phyloP scores from a whole-genome alignment of 768 basidiomycete genomes.

The Podaxis sp. region DNA sequence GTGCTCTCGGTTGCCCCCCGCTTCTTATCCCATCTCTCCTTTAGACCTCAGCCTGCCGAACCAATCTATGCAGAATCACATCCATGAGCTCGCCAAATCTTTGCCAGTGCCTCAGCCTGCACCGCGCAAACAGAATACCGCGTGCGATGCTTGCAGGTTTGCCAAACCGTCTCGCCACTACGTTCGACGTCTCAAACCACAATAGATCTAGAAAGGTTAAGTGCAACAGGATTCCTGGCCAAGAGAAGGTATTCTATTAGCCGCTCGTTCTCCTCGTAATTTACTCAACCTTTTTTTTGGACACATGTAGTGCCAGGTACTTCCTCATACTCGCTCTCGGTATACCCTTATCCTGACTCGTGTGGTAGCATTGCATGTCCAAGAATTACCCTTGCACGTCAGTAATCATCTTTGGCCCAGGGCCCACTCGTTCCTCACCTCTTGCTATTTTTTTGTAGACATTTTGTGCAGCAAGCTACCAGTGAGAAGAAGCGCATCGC shows the following conservation, averaged over 20 bases:
- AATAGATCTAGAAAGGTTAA: slow-evolving; percentile 83
- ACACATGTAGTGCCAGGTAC: slow-evolving; percentile 62
- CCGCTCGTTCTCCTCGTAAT: slow-evolving; percentile 21
- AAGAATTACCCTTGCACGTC: slow-evolving; percentile 95
- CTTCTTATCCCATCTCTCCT: slow-evolving; percentile 19
- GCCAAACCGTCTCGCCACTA: slow-evolving; percentile 16
- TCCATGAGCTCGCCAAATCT: slow-evolving; percentile 78
- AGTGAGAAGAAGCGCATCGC: slow-evolving; percentile 77
- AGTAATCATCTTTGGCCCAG: slow-evolving; percentile 26
- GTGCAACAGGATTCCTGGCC: slow-evolving; percentile 78
- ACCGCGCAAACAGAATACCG: slow-evolving; percentile 90
- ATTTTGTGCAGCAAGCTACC: slow-evolving; percentile 82
- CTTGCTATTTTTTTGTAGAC: slow-evolving; percentile 38
- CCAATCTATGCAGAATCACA: slow-evolving; percentile 74
- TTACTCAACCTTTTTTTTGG: slow-evolving; percentile 2
- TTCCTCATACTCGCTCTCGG: slow-evolving; percentile 17
- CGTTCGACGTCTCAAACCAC: slow-evolving; percentile 18
- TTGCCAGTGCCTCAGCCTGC: slow-evolving; percentile 83
- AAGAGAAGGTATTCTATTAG: slow-evolving; percentile 62
- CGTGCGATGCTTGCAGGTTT: slow-evolving; percentile 90
- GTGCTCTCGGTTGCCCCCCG: slow-evolving; percentile 13
- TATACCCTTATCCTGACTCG: slow-evolving; percentile 19
- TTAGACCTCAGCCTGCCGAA: slow-evolving; percentile 63
- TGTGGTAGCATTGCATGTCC: slow-evolving; percentile 70
- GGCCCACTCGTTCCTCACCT: slow-evolving; percentile 4